Conservation (phyloP, 768 basidiomycete genomes). For the Pulveroboletus sp. region DNA sequence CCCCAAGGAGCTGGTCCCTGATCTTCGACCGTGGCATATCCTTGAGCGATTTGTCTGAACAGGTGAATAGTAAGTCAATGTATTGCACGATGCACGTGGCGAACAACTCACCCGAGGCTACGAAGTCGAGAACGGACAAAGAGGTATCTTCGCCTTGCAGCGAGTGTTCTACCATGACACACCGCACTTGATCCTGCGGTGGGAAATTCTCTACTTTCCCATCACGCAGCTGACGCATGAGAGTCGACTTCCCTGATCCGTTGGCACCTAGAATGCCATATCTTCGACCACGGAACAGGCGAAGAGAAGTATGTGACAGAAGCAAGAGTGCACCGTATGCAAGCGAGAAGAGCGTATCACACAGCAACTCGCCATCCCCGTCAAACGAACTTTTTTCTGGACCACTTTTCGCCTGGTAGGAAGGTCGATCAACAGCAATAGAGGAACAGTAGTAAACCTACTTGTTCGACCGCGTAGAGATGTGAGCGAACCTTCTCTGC, state of each 20-base stretch:
- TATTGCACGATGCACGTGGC: constrained; percentile 2
- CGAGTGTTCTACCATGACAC: constrained; percentile 97
- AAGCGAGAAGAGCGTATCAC: constrained; percentile 91
- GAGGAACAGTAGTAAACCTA: constrained; percentile 22
- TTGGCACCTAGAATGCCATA: constrained; percentile 97
- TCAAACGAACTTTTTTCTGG: constrained; percentile 37
- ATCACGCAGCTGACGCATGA: constrained; percentile 92
- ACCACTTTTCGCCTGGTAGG: constrained; percentile 55
- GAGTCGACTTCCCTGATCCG: constrained; percentile 92
- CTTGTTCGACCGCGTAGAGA: constrained; percentile 75
- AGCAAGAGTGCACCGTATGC: constrained; percentile 93
- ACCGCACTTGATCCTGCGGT: constrained; percentile 75
- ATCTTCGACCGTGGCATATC: constrained; percentile 66
- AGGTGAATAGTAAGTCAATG: not conserved
- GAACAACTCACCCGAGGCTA: constrained; percentile 62
- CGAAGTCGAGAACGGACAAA: constrained; percentile 80
- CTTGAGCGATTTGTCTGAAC: constrained; percentile 62
- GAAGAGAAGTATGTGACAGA: constrained; percentile 88
- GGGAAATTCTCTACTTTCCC: constrained; percentile 98
- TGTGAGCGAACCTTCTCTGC: constrained; percentile 63
- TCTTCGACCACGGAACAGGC: constrained; percentile 82
- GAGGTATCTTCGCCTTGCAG: constrained; percentile 91
- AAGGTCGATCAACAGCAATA: constrained; percentile 8
- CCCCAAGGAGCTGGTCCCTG: constrained; percentile 72
- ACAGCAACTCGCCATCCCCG: constrained; percentile 81